Evolutionary conservation across 2,329 filamentous ascomycete genomes (phyloP).

Genomic region (Acrodontium crateriforme): DNA sequence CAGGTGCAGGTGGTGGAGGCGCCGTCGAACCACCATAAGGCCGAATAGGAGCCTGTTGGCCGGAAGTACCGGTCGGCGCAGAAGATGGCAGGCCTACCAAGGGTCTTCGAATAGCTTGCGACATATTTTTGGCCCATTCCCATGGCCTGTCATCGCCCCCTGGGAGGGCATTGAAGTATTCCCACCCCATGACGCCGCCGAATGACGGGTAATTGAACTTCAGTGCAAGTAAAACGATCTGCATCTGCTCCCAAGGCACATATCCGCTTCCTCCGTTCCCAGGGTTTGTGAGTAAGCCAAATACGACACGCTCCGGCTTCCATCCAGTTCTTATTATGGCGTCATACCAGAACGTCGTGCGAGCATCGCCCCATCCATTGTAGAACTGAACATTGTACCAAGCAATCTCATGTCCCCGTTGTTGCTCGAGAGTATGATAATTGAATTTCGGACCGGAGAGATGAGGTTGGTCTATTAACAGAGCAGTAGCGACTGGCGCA

Average conservation of each 20-base stretch:
- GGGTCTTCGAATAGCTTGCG: slow-evolving; percentile 21
- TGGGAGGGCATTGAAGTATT: slow-evolving; percentile 75
- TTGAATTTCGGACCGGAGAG: slow-evolving; percentile 59
- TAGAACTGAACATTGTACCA: slow-evolving; percentile 95
- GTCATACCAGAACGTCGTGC: slow-evolving; percentile 37
- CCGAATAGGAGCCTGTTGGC: slow-evolving; percentile 19
- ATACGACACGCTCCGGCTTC: slow-evolving; percentile 57
- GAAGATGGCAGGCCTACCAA: slow-evolving; percentile 9
- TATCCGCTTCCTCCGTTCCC: slow-evolving; percentile 51
- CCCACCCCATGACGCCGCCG: slow-evolving; percentile 88
- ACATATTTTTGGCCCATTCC: slow-evolving; percentile 65
- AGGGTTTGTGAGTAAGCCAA: slow-evolving; percentile 69
- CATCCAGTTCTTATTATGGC: slow-evolving; percentile 50
- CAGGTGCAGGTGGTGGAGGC: slow-evolving; percentile 18
- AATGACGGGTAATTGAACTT: slow-evolving; percentile 50
- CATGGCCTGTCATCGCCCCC: slow-evolving; percentile 50
- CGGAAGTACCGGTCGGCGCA: background rate
- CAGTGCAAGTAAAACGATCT: slow-evolving; percentile 43
- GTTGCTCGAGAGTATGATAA: slow-evolving; percentile 60
- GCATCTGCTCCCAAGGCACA: slow-evolving; percentile 45
- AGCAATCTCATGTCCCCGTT: slow-evolving; percentile 50
- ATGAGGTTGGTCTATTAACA: slow-evolving; percentile 44
- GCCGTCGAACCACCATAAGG: slow-evolving; percentile 15
- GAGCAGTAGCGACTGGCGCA: slow-evolving; percentile 66
- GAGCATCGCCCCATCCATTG: slow-evolving; percentile 68